Percentiles rank a stretch among this genome's conserved stretches.
Conservation (phyloP, 2,329 filamentous ascomycete genomes). For the Ophiostoma sp. region DNA sequence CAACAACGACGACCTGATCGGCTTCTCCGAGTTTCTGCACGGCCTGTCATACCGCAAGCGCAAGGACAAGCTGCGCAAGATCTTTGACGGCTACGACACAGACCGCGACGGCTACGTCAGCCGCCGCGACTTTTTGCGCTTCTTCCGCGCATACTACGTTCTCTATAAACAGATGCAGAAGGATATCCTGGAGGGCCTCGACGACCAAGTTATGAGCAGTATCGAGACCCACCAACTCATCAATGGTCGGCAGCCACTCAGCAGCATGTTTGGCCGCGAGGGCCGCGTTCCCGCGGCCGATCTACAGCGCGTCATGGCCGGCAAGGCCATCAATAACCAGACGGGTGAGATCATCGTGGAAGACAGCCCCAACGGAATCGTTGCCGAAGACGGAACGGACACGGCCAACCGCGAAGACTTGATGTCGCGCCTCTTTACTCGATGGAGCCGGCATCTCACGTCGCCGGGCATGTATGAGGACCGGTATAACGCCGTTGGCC, state of each 20-base stretch:
- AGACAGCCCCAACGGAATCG: constrained; percentile 51
- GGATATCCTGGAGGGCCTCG: constrained; percentile 72
- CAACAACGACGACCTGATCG: constrained; percentile 81
- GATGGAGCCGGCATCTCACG: constrained; percentile 24
- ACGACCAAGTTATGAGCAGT: constrained; percentile 71
- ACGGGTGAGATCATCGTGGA: constrained; percentile 61
- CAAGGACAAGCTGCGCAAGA: constrained; percentile 29
- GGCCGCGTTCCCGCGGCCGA: constrained; percentile 62
- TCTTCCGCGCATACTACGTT: constrained; percentile 89
- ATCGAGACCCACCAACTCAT: constrained; percentile 72
- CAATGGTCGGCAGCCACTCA: constrained; percentile 67
- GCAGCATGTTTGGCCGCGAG: constrained; percentile 67
- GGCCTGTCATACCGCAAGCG: constrained; percentile 65
- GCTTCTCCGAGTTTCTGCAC: constrained; percentile 84
- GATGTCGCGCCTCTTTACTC: constrained; percentile 38
- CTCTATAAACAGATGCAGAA: constrained; percentile 84
- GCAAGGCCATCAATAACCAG: constrained; percentile 53
- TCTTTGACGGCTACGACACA: constrained; percentile 78
- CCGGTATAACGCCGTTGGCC: constrained; percentile 1
- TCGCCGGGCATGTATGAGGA: constrained; percentile 15
- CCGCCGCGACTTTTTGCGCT: constrained; percentile 78
- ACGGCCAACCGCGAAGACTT: constrained; percentile 26
- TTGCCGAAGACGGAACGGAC: constrained; percentile 57
- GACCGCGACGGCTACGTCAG: constrained; percentile 82
- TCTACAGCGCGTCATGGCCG: constrained; percentile 55